Evolutionary conservation across 192 early-diverging fungal genomes (phyloP).

Genomic region (Entomortierella chlamydospora): DNA sequence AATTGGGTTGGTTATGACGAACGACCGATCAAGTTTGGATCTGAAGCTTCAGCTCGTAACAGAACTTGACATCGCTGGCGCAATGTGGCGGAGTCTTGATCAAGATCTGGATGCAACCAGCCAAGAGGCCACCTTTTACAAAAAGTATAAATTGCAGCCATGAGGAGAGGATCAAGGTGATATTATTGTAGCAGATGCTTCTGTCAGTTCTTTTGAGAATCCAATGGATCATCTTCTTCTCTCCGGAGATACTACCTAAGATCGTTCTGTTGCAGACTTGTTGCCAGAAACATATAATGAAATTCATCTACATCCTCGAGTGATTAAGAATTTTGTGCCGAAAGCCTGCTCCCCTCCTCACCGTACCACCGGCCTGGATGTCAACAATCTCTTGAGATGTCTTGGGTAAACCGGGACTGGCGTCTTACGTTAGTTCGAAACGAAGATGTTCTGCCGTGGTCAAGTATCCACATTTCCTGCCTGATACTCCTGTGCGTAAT

Average conservation of each 20-base stretch:
- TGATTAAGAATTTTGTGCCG: neutral
- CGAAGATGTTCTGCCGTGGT: constrained; percentile 17
- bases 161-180: no score
- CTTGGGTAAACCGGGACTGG: constrained; percentile 26
- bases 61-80: constrained; percentile 31
- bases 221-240: no score
- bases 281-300: neutral
- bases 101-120: constrained; percentile 41
- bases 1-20: constrained; percentile 50
- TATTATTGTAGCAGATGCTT: no score
- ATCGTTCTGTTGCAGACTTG: no score
- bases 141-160: neutral
- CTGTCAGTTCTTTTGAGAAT: no score
- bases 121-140: neutral
- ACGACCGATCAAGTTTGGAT: constrained; percentile 37
- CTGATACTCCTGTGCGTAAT: constrained; percentile 36
- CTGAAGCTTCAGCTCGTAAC: constrained; percentile 37
- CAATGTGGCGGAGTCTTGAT: constrained; percentile 53
- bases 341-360: constrained; percentile 2
- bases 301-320: neutral
- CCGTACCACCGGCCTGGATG: constrained; percentile 10
- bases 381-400: constrained; percentile 1
- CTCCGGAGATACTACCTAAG: no score
- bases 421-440: constrained; percentile 40
- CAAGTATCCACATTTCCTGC: constrained; percentile 20